A percentile compares a stretch with the other conserved stretches of the same genome.
phyloP scores from a whole-genome alignment of 2,329 filamentous ascomycete species.

The Monilinia aucupariae region DNA sequence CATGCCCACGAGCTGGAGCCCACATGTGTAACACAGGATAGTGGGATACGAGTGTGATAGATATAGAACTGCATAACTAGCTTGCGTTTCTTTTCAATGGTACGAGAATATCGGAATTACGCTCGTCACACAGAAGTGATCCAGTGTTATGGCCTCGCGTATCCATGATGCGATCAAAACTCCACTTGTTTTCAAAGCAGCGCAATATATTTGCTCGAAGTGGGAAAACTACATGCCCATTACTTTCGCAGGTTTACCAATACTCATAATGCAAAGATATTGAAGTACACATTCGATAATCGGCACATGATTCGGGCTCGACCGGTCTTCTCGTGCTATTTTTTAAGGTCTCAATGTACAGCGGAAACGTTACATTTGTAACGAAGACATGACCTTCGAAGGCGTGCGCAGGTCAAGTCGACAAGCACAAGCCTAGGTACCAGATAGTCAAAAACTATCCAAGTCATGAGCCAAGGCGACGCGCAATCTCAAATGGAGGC shows the following conservation, averaged over 20 bases:
- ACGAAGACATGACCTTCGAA: not conserved
- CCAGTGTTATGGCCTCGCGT: not conserved
- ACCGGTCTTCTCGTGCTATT: not conserved
- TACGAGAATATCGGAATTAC: constrained; percentile 4
- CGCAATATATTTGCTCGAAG: not conserved
- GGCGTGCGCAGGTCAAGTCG: not conserved
- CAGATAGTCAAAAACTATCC: not conserved
- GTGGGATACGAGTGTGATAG: not conserved
- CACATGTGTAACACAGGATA: not conserved
- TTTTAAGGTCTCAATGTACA: not conserved
- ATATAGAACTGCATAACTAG: not conserved
- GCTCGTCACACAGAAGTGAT: not conserved
- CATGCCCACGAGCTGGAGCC: constrained; percentile 7
- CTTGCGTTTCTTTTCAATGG: not conserved
- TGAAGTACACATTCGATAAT: not conserved
- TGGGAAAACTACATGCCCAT: not conserved
- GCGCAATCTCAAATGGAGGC: not conserved
- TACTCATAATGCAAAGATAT: not conserved
- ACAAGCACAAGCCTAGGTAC: not conserved
- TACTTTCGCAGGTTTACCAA: no score
- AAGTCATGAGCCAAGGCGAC: constrained; percentile 5
- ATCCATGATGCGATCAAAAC: not conserved
- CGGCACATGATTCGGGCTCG: not conserved
- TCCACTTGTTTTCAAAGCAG: not conserved
- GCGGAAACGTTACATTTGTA: not conserved